These are phyloP conservation scores for Pneumocystis oryctolagi DNA, from an alignment of 1,139 yeast species.

Conservation along the genomic window DNA sequence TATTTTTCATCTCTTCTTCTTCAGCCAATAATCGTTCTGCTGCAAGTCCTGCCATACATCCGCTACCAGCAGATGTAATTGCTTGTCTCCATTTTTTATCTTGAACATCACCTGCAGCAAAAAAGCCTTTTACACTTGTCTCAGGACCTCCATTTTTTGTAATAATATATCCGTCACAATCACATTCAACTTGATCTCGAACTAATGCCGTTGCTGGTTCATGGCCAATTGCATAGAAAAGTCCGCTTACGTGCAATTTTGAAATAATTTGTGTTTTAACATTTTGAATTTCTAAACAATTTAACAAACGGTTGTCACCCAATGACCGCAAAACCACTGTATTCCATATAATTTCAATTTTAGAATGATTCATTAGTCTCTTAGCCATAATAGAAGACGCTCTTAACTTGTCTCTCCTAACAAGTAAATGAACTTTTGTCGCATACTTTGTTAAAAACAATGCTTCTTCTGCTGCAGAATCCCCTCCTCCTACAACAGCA, in stretches of 20 bases:
- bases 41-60: slow-evolving; percentile 98
- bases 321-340: slow-evolving; percentile 73
- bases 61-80: slow-evolving; percentile 96
- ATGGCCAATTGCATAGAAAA: slow-evolving; percentile 97
- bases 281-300: slow-evolving; percentile 47
- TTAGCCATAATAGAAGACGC: slow-evolving; percentile 94
- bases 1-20: slow-evolving; percentile 29
- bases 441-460: slow-evolving; percentile 90
- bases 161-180: slow-evolving; percentile 72
- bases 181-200: slow-evolving; percentile 62
- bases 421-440: slow-evolving; percentile 79
- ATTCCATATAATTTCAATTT: slow-evolving; percentile 79
- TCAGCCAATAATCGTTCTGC: slow-evolving; percentile 74
- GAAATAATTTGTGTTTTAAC: slow-evolving; percentile 52
- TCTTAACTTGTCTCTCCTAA: slow-evolving; percentile 83
- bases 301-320: slow-evolving; percentile 49
- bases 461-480: slow-evolving; percentile 98
- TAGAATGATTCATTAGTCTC: slow-evolving; percentile 67
- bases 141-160: slow-evolving; percentile 78
- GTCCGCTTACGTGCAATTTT: slow-evolving; percentile 71
- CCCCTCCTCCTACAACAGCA: slow-evolving; percentile 97
- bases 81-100: slow-evolving; percentile 97
- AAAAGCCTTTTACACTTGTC: slow-evolving; percentile 83
- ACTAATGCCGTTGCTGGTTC: slow-evolving; percentile 83
- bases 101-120: slow-evolving; percentile 98